These are phyloP conservation scores for Alisma plantagoaquatica DNA, from an alignment of 106 monocot genomes.

Conservation along the genomic window DNA sequence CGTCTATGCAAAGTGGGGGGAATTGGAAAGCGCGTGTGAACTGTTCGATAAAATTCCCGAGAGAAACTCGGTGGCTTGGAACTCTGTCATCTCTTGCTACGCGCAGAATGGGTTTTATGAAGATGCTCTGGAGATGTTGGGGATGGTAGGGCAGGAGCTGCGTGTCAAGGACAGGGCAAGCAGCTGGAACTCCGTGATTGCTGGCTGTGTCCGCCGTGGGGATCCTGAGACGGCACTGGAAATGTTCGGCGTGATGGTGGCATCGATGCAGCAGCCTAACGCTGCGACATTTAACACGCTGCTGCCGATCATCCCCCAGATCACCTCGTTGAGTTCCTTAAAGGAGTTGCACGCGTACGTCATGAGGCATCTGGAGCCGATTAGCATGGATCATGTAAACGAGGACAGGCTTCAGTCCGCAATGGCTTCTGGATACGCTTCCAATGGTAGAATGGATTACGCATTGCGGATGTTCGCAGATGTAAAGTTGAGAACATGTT, in stretches of 20 bases:
- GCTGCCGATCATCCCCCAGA: constrained; percentile 27
- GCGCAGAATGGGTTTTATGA: constrained; percentile 28
- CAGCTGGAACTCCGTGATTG: constrained; percentile 66
- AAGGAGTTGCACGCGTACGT: constrained; percentile 51
- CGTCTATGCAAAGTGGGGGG: constrained; percentile 21
- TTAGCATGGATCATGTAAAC: constrained; percentile 17
- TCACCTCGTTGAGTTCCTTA: constrained; percentile 11
- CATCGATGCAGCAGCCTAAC: constrained; percentile 12
- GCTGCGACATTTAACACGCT: constrained; percentile 49
- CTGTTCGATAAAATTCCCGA: constrained; percentile 60
- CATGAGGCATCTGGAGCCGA: constrained; percentile 18
- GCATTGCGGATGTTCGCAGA: constrained; percentile 28
- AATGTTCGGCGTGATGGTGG: constrained; percentile 29
- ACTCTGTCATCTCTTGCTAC: constrained; percentile 30
- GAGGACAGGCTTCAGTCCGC: constrained; percentile 32
- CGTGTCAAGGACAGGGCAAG: constrained; percentile 13
- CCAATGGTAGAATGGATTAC: constrained; percentile 20
- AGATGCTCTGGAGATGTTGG: constrained; percentile 28
- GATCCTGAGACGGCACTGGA: constrained; percentile 25
- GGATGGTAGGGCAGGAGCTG: constrained; percentile 14
- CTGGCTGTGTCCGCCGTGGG: constrained; percentile 36
- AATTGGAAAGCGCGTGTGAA: constrained; percentile 16
- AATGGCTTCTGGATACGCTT: constrained; percentile 33
- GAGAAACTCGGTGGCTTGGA: constrained; percentile 33
- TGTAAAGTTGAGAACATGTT: constrained; percentile 19